phyloP scores from a whole-genome alignment of 2,329 filamentous ascomycete genomes.

The Penicillium sclerotiorum region DNA sequence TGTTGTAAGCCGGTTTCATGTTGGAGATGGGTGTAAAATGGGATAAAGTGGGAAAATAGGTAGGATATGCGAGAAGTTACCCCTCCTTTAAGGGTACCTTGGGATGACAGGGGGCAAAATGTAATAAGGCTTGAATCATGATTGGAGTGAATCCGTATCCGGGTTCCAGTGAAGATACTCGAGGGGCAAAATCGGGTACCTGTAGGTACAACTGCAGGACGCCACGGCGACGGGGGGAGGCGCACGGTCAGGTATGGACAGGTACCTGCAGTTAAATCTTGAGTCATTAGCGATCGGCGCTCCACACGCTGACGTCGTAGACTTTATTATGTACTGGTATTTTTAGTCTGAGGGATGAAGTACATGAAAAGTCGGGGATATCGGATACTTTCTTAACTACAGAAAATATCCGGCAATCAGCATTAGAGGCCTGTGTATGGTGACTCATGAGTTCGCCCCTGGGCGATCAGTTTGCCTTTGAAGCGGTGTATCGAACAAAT shows the following conservation, averaged over 20 bases:
- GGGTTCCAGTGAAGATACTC: too few species aligned
- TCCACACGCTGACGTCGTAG: constrained; percentile 21
- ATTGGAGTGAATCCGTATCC: too few species aligned
- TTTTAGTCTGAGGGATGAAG: not conserved
- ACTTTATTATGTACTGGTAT: constrained; percentile 6
- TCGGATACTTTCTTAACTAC: too few species aligned
- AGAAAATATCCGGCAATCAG: too few species aligned
- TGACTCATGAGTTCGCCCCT: constrained; percentile 6
- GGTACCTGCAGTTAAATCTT: constrained; percentile 32
- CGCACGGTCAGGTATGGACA: constrained; percentile 24
- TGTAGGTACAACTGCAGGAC: constrained; percentile 27
- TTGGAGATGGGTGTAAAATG: not conserved
- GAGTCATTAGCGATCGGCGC: constrained; percentile 14
- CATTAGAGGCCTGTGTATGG: not conserved
- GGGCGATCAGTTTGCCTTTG: constrained; percentile 21
- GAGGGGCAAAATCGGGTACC: constrained; percentile 21
- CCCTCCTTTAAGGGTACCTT: too few species aligned
- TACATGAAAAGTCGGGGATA: too few species aligned
- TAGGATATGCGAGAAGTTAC: too few species aligned
- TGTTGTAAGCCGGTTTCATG: constrained; percentile 1
- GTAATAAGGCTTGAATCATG: not conserved
- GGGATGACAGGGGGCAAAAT: not conserved
- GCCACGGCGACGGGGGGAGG: constrained; percentile 13
- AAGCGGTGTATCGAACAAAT: constrained; percentile 22
- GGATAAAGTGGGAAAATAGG: not conserved